Evolutionary conservation across 139 green algal species (phyloP).

Genomic region (Pleodorina starrii): DNA sequence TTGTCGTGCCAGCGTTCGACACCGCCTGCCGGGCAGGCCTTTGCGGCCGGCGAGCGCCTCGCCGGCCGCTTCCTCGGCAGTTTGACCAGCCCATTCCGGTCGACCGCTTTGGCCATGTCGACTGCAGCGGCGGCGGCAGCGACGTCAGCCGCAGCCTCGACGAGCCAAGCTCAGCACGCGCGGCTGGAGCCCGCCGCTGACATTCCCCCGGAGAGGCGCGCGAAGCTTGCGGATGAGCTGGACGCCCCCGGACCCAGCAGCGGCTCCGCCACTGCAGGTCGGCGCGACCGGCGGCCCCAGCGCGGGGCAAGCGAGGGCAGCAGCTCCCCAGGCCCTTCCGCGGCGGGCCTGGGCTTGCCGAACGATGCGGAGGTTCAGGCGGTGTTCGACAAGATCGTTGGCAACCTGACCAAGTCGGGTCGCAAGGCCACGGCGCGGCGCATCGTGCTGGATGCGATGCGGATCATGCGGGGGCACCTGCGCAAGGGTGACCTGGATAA

Average conservation of each 20-base stretch:
- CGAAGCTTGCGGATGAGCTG: conserved; percentile 13
- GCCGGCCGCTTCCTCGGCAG: too few species aligned
- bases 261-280: background rate
- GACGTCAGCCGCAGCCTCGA: background rate
- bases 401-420: conserved; percentile 45
- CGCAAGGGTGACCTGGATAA: conserved; percentile 35
- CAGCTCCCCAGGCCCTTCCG: background rate
- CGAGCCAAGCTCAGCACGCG: background rate
- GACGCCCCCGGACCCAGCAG: background rate
- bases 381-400: conserved; percentile 52
- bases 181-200: background rate
- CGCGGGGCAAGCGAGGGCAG: background rate
- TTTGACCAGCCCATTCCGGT: background rate
- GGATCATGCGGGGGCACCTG: conserved; percentile 11
- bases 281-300: background rate
- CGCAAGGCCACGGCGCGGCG: conserved; percentile 32
- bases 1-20: background rate
- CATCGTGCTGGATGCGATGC: conserved; percentile 45
- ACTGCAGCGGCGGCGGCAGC: background rate
- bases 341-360: background rate
- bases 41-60: too few species aligned
- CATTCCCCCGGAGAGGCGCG: background rate
- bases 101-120: background rate
- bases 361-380: background rate
- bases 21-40: too few species aligned